A percentile compares a stretch with the other conserved stretches of the same genome.
Conservation (phyloP, 2,329 filamentous ascomycete species). For the Pseudogymnoascus verrucosus region DNA sequence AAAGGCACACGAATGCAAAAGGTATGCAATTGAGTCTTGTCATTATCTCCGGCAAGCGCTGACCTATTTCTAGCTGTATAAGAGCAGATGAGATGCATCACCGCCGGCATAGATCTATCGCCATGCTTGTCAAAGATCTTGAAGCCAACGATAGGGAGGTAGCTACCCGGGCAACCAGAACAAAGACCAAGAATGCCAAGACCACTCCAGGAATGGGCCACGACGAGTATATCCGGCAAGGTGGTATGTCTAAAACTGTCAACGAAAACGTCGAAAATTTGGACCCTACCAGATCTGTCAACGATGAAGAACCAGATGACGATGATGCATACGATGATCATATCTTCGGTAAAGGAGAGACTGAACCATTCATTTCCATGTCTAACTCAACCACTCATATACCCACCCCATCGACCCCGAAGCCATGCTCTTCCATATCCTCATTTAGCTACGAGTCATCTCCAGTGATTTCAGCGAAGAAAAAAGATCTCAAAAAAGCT, state of each 20-base stretch:
- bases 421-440: neutral
- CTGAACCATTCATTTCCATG: neutral
- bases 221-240: neutral
- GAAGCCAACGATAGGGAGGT: slow-evolving; percentile 15
- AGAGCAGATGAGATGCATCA: slow-evolving; percentile 27
- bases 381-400: neutral
- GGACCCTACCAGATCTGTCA: neutral
- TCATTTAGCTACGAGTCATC: neutral
- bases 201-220: neutral
- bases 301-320: neutral
- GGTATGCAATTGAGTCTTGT: slow-evolving; percentile 17
- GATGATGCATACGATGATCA: neutral
- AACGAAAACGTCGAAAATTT: neutral
- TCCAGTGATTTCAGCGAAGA: neutral
- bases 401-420: neutral
- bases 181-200: neutral
- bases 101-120: slow-evolving; percentile 25
- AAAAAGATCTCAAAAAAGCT: neutral
- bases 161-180: neutral
- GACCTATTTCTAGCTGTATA: slow-evolving; percentile 21
- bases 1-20: slow-evolving; percentile 25
- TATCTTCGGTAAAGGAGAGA: neutral
- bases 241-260: neutral
- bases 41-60: neutral
- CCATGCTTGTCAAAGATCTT: slow-evolving; percentile 22